A percentile compares a stretch with the other conserved stretches of the same genome.
Conservation (phyloP, 495 filamentous ascomycete genomes). For the Monascus purpureus region DNA sequence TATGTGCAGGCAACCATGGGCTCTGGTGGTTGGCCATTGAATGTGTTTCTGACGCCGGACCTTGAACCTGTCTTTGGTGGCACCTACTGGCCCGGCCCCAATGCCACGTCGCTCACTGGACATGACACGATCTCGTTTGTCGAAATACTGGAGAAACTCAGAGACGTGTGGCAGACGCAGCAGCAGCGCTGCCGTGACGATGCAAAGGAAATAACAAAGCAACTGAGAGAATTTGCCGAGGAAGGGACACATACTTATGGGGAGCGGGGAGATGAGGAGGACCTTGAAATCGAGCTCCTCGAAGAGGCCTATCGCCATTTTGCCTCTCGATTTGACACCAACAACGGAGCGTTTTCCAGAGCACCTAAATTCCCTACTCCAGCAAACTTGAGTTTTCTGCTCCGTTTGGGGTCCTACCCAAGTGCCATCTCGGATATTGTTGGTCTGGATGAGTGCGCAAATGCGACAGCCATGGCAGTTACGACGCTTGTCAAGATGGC, state of each 20-base stretch:
- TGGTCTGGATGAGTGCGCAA: conserved; percentile 60
- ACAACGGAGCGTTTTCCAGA: conserved; percentile 59
- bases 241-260: conserved; percentile 58
- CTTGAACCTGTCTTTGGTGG: conserved; percentile 91
- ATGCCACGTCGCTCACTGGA: conserved; percentile 29
- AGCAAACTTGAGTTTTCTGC: conserved; percentile 67
- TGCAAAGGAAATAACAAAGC: conserved; percentile 65
- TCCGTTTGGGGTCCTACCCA: conserved; percentile 63
- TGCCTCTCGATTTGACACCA: conserved; percentile 58
- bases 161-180: conserved; percentile 72
- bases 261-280: conserved; percentile 44
- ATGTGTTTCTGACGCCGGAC: conserved; percentile 89
- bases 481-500: conserved; percentile 71
- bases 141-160: conserved; percentile 68
- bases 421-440: conserved; percentile 68
- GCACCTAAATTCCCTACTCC: conserved; percentile 89
- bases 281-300: conserved; percentile 75
- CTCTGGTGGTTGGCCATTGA: conserved; percentile 90
- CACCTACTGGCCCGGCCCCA: conserved; percentile 88
- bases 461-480: conserved; percentile 69
- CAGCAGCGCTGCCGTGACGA: conserved; percentile 65
- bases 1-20: conserved; percentile 91
- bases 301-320: conserved; percentile 83
- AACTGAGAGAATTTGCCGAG: conserved; percentile 73
- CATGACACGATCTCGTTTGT: conserved; percentile 58